A percentile compares a stretch with the other conserved stretches of the same genome.
Conservation (phyloP, 2,329 filamentous ascomycete species). For the Leptosphaerulina australis region DNA sequence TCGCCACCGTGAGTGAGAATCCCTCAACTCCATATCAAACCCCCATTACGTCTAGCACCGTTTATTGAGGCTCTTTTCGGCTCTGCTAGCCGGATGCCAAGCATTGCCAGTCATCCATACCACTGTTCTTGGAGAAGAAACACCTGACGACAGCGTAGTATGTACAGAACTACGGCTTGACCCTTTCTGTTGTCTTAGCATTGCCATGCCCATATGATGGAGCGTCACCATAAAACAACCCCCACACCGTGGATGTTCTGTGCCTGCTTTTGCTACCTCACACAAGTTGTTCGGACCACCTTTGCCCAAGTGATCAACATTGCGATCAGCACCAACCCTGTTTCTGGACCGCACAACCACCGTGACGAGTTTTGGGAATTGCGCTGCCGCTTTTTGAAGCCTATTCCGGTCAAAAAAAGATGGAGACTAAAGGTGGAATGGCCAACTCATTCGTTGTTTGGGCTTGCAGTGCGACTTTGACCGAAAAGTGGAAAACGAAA, state of each 20-base stretch:
- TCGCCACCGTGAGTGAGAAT: constrained; percentile 7
- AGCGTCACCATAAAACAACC: not conserved
- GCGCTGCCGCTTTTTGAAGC: not conserved
- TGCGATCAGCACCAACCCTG: constrained; percentile 14
- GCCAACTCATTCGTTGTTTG: constrained; percentile 5
- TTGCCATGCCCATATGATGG: not conserved
- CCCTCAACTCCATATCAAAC: not conserved
- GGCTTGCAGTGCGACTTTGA: constrained; percentile 11
- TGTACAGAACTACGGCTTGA: not conserved
- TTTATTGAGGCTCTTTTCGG: constrained; percentile 17
- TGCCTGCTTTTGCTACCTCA: not conserved
- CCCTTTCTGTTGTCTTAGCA: not conserved
- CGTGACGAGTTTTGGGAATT: not conserved
- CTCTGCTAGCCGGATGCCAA: constrained; percentile 6
- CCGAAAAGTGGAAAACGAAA: constrained; percentile 11
- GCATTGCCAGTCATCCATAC: constrained; percentile 2
- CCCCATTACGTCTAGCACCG: constrained; percentile 2
- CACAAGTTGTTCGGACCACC: constrained; percentile 4
- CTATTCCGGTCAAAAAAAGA: constrained; percentile 6
- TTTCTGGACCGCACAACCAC: not conserved
- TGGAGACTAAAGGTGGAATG: not conserved
- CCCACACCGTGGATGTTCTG: not conserved
- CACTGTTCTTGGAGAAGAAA: not conserved
- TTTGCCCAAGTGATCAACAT: constrained; percentile 11
- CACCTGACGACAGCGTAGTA: not conserved